Base-by-base conservation (phyloP, 1,284 basidiomycete genomes). In the Marasmius fiardii region DNA sequence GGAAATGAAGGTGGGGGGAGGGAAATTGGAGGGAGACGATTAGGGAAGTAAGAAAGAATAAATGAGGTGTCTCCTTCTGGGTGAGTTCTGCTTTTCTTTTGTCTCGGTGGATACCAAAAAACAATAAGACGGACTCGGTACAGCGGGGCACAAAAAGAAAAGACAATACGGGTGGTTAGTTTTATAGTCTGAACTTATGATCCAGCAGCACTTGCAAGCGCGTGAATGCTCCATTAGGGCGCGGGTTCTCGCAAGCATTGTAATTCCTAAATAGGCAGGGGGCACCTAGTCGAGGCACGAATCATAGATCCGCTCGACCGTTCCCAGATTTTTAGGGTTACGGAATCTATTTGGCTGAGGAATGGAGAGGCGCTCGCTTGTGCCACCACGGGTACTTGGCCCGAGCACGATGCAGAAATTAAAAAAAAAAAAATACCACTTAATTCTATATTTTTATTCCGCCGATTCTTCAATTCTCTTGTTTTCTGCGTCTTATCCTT, bases 61-160 rank as follows among this genome's bases (percentile, higher is more conserved):
- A 62, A 62, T 71, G 71, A 67, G 75, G 72, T 74, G 66, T 74
- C 71, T 73, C 72, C 68, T 65, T 64, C 64, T 67, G 67, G 66
- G 65, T 54, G 28, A 68, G 24, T 65, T 67, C 67, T 60, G 71
- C 69, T 70, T 73, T 74, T 73, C 73, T 72, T 80, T 76, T 74
- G 69, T 74, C 69, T 73, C 67, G 64, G 61, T 72, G 69, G 65
- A 53, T 44, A 37, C 55, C 51, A 51, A 50, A 51, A 68, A 69
- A 72, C 65, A 62, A 63, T 74, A 70, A 81, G 85, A 49, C 55
- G 83, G 84, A 86, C 85, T 83, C 41, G 78, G 70, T 74, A 72
- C 71, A 72, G 77, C 74, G 80, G 79, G 79, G 77, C 78, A 80
- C 79, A 73, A 77, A 78, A 78, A 73, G 67, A 69, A 72, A 73